phyloP scores from a whole-genome alignment of 257 asterid genomes.

The Osmanthus fragrans region DNA sequence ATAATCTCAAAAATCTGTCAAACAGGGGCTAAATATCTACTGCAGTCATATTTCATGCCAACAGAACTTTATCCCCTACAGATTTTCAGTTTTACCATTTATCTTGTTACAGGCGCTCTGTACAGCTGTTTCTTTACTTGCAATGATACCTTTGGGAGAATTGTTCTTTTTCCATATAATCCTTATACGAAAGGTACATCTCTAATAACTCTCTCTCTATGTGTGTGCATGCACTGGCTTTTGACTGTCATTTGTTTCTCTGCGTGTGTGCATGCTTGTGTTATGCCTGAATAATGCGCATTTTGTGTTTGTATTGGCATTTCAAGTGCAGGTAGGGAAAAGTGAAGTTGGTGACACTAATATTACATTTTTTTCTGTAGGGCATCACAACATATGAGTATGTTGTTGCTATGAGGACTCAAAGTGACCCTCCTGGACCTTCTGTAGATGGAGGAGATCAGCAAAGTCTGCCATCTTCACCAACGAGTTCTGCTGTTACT shows the following conservation, averaged over 20 bases:
- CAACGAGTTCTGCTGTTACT: constrained; percentile 94
- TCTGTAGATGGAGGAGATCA: constrained; percentile 82
- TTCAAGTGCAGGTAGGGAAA: background rate
- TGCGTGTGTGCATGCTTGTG: background rate
- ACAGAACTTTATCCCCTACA: background rate
- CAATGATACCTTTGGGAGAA: constrained; percentile 87
- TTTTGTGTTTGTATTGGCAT: background rate
- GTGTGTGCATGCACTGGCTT: background rate
- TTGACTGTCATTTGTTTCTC: background rate
- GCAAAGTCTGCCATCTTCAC: constrained; percentile 88
- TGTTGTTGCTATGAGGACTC: constrained; percentile 90
- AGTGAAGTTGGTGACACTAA: background rate
- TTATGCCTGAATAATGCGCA: background rate
- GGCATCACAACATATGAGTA: constrained; percentile 96
- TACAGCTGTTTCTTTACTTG: constrained; percentile 83
- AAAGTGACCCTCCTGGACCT: constrained; percentile 91
- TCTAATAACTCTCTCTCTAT: background rate
- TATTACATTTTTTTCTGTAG: constrained; percentile 32
- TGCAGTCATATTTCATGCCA: background rate
- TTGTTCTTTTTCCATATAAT: constrained; percentile 90
- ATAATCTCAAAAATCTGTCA: too few relatives aligned
- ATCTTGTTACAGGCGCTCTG: constrained; percentile 68
- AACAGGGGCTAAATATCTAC: background rate
- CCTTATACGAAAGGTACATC: constrained; percentile 78
- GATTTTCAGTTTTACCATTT: constrained; percentile 2